Base-by-base conservation (phyloP, 2,329 filamentous ascomycete species). In the Coniochaeta sp. region DNA sequence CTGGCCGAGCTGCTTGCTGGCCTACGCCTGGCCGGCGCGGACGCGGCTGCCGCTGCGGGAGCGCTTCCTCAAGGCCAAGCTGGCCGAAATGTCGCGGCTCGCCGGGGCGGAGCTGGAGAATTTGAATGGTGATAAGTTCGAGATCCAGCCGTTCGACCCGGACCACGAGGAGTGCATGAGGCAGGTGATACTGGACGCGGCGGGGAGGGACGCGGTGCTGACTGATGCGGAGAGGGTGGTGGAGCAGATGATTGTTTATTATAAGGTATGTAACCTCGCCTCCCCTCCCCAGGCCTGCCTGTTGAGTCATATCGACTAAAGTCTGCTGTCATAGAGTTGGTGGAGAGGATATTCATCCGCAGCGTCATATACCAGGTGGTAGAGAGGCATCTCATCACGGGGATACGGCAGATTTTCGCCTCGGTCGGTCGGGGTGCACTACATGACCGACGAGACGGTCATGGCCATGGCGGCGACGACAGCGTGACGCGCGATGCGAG, bases 221-320 rank as follows among this genome's bases (percentile, higher is more conserved):
- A 36, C 75, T 2, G 79, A 81, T 60, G 79, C 79, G 0, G 78
- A 82, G 61, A 79, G 82, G 66, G 79, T 81, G 0, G 65, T 81
- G 24, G 80, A 82, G 68, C 82, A 82, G 72, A 82, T 81, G 80
- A 71, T 82, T 57, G 81, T 82, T 62, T 82, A 80, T 70, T 82
- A 82, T 12, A 36, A 36, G 34, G 34, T 36, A 7, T 12, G 34
- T 36, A 3, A 32, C 5, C 9, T 9, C 62, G 79, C n/a, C n/a
- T n/a, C n/a, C n/a, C n/a, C 5, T 32, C 17, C 6, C 19, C n/a
- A n/a, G 8, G 22, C 5, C 8, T 9, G 28, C 7, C 24, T 36
- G 34, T 3, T 14, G 3, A 3, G 34, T 12, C 10, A 6, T 12
- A 36, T 8, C 14, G 3, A 36, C 24, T 19, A 17, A 32, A 22